Conservation (phyloP, 2,329 filamentous ascomycete genomes). For the Xylariaceae sp. region DNA sequence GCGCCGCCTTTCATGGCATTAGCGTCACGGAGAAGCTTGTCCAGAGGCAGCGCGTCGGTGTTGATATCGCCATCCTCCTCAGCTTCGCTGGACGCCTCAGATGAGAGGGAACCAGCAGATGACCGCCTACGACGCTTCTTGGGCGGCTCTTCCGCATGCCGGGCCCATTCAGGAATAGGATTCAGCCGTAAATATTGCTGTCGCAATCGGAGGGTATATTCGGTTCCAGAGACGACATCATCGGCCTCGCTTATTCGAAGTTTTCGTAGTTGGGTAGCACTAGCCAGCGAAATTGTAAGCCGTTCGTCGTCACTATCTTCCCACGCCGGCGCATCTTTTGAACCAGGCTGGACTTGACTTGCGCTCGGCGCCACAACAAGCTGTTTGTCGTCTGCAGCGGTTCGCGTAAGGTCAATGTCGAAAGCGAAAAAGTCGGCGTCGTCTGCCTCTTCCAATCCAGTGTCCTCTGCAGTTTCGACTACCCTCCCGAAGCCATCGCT, state of each 20-base stretch:
- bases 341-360: conserved; percentile 23
- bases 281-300: conserved; percentile 75
- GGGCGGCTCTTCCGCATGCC: conserved; percentile 47
- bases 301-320: conserved; percentile 95
- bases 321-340: conserved; percentile 62
- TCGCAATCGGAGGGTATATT: conserved; percentile 77
- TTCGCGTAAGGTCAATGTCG: conserved; percentile 67
- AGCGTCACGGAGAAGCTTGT: conserved; percentile 72
- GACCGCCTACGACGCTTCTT: conserved; percentile 49
- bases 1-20: conserved; percentile 58
- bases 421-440: conserved; percentile 85
- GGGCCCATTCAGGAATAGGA: conserved; percentile 58
- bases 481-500: conserved; percentile 36
- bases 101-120: conserved; percentile 43
- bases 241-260: conserved; percentile 75
- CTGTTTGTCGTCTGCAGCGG: conserved; percentile 36
- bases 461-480: conserved; percentile 42
- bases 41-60: conserved; percentile 70
- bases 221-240: conserved; percentile 78
- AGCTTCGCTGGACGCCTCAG: conserved; percentile 27
- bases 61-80: conserved; percentile 48
- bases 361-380: conserved; percentile 20
- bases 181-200: conserved; percentile 66
- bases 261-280: conserved; percentile 72
- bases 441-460: conserved; percentile 59